These are phyloP conservation scores for Eucalyptus erythrocorys DNA, from an alignment of 345 rosid species.

Conservation along the genomic window DNA sequence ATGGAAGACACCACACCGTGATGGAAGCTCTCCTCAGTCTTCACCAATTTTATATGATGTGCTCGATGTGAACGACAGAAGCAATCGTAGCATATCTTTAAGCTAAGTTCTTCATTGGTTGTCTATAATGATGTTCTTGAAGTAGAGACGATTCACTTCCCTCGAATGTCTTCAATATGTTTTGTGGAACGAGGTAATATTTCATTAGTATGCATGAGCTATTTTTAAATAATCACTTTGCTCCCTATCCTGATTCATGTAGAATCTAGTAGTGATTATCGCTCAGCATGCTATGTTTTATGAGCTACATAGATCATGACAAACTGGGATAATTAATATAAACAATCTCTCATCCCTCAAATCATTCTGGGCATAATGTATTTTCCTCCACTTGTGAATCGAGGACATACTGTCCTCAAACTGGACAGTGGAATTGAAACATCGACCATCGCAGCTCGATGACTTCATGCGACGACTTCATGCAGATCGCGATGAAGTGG, in stretches of 20 bases:
- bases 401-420: background rate
- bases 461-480: background rate
- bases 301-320: background rate
- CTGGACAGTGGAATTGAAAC: background rate
- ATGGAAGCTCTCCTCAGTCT: background rate
- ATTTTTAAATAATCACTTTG: background rate
- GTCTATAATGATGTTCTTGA: background rate
- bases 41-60: background rate
- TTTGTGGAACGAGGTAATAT: background rate
- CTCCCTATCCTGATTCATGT: background rate
- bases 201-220: background rate
- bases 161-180: background rate
- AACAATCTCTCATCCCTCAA: background rate
- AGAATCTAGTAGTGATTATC: background rate
- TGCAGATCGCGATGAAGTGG: background rate
- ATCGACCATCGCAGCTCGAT: background rate
- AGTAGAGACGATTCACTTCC: background rate
- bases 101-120: background rate
- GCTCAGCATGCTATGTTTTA: background rate
- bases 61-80: background rate
- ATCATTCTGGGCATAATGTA: background rate
- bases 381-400: background rate
- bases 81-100: background rate
- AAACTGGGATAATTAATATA: background rate
- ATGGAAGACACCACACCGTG: background rate